Evolutionary conservation across 2,329 filamentous ascomycete genomes (phyloP).

Genomic region (Hymenoscyphus repandus): DNA sequence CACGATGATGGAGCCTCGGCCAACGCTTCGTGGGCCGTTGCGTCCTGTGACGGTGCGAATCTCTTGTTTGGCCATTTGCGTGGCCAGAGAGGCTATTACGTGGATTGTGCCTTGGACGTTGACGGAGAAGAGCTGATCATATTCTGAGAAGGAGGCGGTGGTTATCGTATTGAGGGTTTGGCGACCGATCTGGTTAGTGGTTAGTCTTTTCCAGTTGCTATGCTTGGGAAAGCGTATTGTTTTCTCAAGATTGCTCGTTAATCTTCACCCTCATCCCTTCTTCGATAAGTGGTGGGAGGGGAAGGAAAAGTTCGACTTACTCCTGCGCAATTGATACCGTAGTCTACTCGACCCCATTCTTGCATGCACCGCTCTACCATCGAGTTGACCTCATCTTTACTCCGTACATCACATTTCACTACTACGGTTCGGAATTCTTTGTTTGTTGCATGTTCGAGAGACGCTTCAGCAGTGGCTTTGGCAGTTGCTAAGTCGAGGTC

Average conservation of each 20-base stretch:
- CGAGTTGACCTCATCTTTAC: slow-evolving; percentile 18
- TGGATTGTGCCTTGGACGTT: slow-evolving; percentile 4
- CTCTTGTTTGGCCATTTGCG: slow-evolving; percentile 2
- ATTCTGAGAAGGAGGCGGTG: not conserved
- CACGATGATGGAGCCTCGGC: slow-evolving; percentile 1
- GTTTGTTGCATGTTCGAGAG: slow-evolving; percentile 34
- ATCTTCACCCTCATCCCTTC: no score
- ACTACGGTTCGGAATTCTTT: slow-evolving; percentile 22
- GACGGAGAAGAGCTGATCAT: not conserved
- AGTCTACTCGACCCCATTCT: slow-evolving; percentile 46
- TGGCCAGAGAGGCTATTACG: not conserved
- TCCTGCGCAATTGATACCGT: slow-evolving; percentile 47
- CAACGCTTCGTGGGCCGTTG: slow-evolving; percentile 1
- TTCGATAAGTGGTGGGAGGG: no score
- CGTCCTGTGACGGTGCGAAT: not conserved
- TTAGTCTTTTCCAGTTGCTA: not conserved
- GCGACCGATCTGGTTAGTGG: not conserved
- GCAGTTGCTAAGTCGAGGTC: not conserved
- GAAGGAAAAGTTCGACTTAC: slow-evolving; percentile 3
- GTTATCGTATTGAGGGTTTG: slow-evolving; percentile 6
- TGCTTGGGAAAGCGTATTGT: no score
- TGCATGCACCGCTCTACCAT: slow-evolving; percentile 34
- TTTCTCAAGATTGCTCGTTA: no score
- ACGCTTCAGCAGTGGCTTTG: slow-evolving; percentile 36
- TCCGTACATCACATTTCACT: slow-evolving; percentile 26